Conservation (phyloP, 2,329 filamentous ascomycete genomes). For the Cytospora leucostoma region DNA sequence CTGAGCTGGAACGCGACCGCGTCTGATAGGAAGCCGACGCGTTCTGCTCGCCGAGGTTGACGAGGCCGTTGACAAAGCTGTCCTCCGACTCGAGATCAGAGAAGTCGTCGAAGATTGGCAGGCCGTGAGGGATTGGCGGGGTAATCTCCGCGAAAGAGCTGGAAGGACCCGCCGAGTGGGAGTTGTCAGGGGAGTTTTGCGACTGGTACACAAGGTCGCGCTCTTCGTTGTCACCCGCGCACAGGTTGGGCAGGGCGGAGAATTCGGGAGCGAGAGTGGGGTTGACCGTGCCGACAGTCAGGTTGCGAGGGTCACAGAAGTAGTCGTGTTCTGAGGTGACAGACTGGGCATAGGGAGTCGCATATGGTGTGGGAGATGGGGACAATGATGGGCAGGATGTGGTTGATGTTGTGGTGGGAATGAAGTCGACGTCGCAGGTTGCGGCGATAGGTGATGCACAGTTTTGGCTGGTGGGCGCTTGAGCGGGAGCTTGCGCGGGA, state of each 20-base stretch:
- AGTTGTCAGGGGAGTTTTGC: conserved; percentile 42
- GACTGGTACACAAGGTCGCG: conserved; percentile 49
- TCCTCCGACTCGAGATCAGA: conserved; percentile 91
- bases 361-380: conserved; percentile 80
- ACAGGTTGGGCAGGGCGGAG: conserved; percentile 62
- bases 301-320: conserved; percentile 88
- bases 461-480: conserved; percentile 9
- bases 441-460: conserved; percentile 24
- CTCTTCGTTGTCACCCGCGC: conserved; percentile 65
- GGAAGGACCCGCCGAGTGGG: conserved; percentile 32
- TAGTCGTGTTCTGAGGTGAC: conserved; percentile 71
- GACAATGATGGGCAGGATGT: conserved; percentile 83
- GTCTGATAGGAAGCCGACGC: conserved; percentile 60
- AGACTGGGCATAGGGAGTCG: conserved; percentile 70
- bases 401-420: conserved; percentile 49
- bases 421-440: background rate
- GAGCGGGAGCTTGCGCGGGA: conserved; percentile 38
- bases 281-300: conserved; percentile 68
- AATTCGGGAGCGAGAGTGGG: conserved; percentile 61
- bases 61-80: conserved; percentile 75
- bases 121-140: conserved; percentile 53
- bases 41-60: conserved; percentile 61
- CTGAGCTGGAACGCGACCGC: conserved; percentile 69
- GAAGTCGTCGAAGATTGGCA: conserved; percentile 79
- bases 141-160: conserved; percentile 53